phyloP scores from a whole-genome alignment of 2,329 filamentous ascomycete species.

The Sordariomycetes sp. region DNA sequence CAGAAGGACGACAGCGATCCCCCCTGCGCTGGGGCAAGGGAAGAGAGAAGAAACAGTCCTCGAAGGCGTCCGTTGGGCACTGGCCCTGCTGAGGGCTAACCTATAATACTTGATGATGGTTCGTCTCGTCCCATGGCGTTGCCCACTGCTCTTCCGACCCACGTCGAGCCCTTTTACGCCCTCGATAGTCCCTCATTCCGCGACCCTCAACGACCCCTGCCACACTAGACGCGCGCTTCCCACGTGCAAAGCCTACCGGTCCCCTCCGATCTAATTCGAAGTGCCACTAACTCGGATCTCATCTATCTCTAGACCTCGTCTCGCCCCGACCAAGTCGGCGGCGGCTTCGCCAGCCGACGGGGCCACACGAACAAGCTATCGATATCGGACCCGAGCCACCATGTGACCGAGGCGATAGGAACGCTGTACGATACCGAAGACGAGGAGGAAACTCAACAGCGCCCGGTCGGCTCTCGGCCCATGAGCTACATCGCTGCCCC shows the following conservation, averaged over 20 bases:
- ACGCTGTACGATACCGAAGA: slow-evolving; percentile 75
- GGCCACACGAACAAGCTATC: slow-evolving; percentile 43
- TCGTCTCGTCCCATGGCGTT: neutral
- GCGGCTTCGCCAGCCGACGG: slow-evolving; percentile 43
- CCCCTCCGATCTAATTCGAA: neutral
- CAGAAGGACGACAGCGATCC: neutral
- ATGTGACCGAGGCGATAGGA: slow-evolving; percentile 88
- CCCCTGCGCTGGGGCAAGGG: neutral
- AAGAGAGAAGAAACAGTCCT: neutral
- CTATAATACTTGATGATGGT: slow-evolving; percentile 3
- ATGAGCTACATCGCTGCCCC: slow-evolving; percentile 51
- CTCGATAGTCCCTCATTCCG: neutral
- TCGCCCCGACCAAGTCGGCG: slow-evolving; percentile 40
- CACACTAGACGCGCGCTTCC: neutral
- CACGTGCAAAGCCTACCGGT: neutral
- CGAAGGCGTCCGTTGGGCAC: neutral
- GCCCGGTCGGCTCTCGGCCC: slow-evolving; percentile 34
- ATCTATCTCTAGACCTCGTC: slow-evolving; percentile 35
- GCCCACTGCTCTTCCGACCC: neutral
- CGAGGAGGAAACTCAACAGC: slow-evolving; percentile 43
- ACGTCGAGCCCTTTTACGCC: neutral
- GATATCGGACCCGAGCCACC: slow-evolving; percentile 80
- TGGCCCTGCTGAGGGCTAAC: slow-evolving; percentile 1
- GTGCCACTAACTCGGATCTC: neutral
- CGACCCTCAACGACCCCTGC: neutral